phyloP scores from a whole-genome alignment of 352 stramenopile species.

The Pythium utonaiense region DNA sequence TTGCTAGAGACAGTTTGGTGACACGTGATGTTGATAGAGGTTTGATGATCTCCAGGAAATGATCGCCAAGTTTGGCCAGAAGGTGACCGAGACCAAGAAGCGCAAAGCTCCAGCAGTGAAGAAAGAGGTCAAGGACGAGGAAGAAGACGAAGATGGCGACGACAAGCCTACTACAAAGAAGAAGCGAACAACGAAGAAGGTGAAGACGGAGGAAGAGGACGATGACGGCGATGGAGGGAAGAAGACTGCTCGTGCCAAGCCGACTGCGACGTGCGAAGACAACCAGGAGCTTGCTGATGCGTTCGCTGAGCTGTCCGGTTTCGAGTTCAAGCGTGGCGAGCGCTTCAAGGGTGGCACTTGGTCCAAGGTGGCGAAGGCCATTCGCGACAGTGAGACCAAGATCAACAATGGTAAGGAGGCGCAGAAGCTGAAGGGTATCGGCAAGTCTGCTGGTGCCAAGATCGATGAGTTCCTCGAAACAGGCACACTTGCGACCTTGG shows the following conservation, averaged over 20 bases:
- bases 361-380: slow-evolving; percentile 85
- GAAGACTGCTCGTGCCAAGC: slow-evolving; percentile 41
- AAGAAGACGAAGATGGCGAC: slow-evolving; percentile 15
- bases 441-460: slow-evolving; percentile 73
- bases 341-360: slow-evolving; percentile 85
- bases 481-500: slow-evolving; percentile 69
- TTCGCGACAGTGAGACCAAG: slow-evolving; percentile 58
- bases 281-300: slow-evolving; percentile 74
- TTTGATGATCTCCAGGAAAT: slow-evolving; percentile 43
- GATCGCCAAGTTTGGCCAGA: slow-evolving; percentile 74
- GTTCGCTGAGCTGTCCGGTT: slow-evolving; percentile 80
- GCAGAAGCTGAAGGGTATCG: slow-evolving; percentile 80
- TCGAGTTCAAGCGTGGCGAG: slow-evolving; percentile 87
- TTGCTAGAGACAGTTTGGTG: neutral
- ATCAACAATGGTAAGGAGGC: slow-evolving; percentile 77
- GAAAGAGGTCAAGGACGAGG: slow-evolving; percentile 27
- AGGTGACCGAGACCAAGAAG: slow-evolving; percentile 54
- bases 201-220: slow-evolving; percentile 32
- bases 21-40: neutral
- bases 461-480: slow-evolving; percentile 88
- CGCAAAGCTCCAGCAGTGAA: slow-evolving; percentile 40
- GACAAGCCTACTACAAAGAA: slow-evolving; percentile 33
- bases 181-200: slow-evolving; percentile 30
- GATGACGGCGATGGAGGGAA: slow-evolving; percentile 53
- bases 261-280: slow-evolving; percentile 42